phyloP scores from a whole-genome alignment of 176 grass and related monocot genomes.

The Aegilops bicornis region DNA sequence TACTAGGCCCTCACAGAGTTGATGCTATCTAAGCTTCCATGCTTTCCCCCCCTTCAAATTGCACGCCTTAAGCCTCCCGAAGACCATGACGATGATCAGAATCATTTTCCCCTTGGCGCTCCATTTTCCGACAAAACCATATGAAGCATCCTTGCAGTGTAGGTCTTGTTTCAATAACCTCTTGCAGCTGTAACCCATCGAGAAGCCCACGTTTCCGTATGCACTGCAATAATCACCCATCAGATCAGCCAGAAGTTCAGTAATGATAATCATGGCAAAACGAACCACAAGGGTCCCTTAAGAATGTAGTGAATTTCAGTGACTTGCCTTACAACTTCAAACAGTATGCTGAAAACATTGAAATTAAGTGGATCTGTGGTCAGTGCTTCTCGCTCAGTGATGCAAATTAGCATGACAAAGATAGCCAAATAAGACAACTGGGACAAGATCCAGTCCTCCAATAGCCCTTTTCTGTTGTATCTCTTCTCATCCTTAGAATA shows the following conservation, averaged over 20 bases:
- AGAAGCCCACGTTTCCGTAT: conserved; percentile 77
- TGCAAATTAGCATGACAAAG: conserved; percentile 60
- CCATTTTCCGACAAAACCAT: conserved; percentile 74
- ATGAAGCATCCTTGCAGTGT: conserved; percentile 65
- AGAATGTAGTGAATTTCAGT: neutral
- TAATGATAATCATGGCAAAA: neutral
- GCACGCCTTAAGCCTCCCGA: conserved; percentile 75
- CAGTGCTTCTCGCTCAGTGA: conserved; percentile 52
- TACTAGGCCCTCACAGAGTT: neutral
- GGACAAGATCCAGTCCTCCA: conserved; percentile 62
- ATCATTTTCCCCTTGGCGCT: conserved; percentile 63
- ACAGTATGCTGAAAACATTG: conserved; percentile 76
- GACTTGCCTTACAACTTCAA: conserved; percentile 73
- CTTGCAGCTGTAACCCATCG: conserved; percentile 68
- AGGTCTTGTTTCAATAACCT: conserved; percentile 38
- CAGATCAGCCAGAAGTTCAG: neutral
- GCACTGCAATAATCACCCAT: conserved; percentile 41
- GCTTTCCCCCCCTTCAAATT: conserved; percentile 61
- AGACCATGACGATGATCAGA: conserved; percentile 74
- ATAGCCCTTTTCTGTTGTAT: conserved; percentile 36
- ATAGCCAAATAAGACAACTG: conserved; percentile 63
- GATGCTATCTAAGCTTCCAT: conserved; percentile 66
- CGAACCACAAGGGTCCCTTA: neutral
- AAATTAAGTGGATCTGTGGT: conserved; percentile 64
- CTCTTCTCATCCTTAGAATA: conserved; percentile 13